phyloP scores from a whole-genome alignment of 345 rosid genomes.

The Linum usitatissimum region DNA sequence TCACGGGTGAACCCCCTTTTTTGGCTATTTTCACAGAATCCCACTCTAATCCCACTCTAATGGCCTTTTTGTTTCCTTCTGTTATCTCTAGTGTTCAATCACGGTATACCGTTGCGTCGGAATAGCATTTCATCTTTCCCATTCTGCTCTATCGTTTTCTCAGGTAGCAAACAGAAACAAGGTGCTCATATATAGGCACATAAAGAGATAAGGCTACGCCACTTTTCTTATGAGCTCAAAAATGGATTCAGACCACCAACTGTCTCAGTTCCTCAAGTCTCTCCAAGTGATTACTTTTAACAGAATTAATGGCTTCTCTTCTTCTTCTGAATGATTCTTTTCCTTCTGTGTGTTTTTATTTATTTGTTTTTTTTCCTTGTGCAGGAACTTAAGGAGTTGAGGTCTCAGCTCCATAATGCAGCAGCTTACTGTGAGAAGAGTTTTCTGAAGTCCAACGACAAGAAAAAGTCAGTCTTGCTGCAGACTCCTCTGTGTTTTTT shows the following conservation, averaged over 20 bases:
- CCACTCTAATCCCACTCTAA: constrained; percentile 11
- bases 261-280: constrained; percentile 36
- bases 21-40: constrained; percentile 4
- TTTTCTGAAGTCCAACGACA: constrained; percentile 36
- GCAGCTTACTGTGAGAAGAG: constrained; percentile 51
- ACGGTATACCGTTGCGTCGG: neutral
- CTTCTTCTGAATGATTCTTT: neutral
- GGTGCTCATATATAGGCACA: too few relatives aligned
- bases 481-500: neutral
- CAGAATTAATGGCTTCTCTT: too few relatives aligned
- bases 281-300: constrained; percentile 27
- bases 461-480: constrained; percentile 28
- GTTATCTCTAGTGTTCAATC: neutral
- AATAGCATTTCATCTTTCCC: neutral
- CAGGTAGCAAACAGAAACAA: neutral
- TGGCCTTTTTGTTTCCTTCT: constrained; percentile 6
- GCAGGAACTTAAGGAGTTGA: constrained; percentile 53
- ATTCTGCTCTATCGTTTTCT: neutral
- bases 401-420: constrained; percentile 58
- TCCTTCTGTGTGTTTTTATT: neutral
- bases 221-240: constrained; percentile 1
- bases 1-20: constrained; percentile 29
- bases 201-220: neutral
- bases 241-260: constrained; percentile 21
- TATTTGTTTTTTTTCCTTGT: neutral